Evolutionary conservation across 1,284 basidiomycete genomes (phyloP), one percentile per base, ranked within the genome.

Genomic region (Ceratobasidium sp.): DNA sequence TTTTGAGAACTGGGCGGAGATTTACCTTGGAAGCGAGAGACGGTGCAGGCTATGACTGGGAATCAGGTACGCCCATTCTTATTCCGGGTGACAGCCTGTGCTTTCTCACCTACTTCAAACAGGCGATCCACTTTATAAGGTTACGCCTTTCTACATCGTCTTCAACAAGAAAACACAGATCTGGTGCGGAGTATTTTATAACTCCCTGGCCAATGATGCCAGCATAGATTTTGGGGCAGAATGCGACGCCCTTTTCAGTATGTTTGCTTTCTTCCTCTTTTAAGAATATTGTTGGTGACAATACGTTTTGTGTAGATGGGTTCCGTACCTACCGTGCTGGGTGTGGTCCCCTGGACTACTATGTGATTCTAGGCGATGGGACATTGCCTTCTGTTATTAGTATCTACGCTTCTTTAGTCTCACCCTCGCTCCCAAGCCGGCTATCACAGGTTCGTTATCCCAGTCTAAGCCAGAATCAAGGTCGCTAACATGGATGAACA

Each of bases 311-410:
- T 57, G 62, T 17, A 73, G 69, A 73, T 33, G 69, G 69, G 17
- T 73, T 73, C 48, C 69, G 69, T n/a, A 73, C 69, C 11, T 73
- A 73, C 24, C 69, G 69, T 33, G 69, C 69, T 51, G 69, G 69
- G 24, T 62, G 69, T 53, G 69, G 69, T 24, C 69, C 69, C 8
- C 57, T 73, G 1, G 69, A 73, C 36, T 73, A 73, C 29, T 73
- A 73, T 73, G 59, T 73, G 9, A 73, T 73, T 22, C 31, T 73
- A 15, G 69, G 69, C 19, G 69, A 73, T 29, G 69, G 69, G n/a
- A 73, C 69, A 33, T 29, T 73, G 33, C 48, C 69, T 1, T 73
- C 69, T 6, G 36, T 73, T 14, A 33, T 73, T 36, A 73, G 69
- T 48, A 73, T 56, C 29, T 73, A 73, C 50, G 69, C 69, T 6